These are phyloP conservation scores for Scheffersomyces titani DNA, from an alignment of 1,139 yeast genomes.

Conservation along the genomic window DNA sequence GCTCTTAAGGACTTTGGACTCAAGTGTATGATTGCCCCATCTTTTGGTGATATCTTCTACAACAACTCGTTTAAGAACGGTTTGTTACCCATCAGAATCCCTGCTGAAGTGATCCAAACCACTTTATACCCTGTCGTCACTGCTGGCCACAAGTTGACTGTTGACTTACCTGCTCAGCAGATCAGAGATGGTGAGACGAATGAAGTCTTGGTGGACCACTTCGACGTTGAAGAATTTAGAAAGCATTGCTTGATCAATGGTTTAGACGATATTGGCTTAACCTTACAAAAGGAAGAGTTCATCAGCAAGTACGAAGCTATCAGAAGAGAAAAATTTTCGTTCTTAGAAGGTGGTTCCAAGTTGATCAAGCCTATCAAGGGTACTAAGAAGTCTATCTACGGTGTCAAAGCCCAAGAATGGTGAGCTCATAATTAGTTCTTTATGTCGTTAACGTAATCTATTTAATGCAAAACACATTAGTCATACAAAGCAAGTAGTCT, in stretches of 20 bases:
- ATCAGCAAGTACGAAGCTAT: constrained; percentile 71
- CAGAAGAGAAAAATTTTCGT: constrained; percentile 80
- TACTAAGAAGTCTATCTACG: constrained; percentile 67
- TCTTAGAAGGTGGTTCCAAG: constrained; percentile 84
- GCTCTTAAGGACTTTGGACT: constrained; percentile 97
- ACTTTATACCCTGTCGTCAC: constrained; percentile 80
- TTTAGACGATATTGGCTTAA: constrained; percentile 93
- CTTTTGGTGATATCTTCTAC: constrained; percentile 97
- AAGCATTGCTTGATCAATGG: constrained; percentile 94
- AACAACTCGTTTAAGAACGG: constrained; percentile 97
- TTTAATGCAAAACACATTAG: neutral
- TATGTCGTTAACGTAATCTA: neutral
- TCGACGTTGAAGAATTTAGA: constrained; percentile 88
- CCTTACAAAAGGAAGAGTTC: constrained; percentile 82
- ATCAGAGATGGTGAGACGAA: constrained; percentile 67
- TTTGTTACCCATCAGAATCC: constrained; percentile 83
- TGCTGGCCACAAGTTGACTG: constrained; percentile 67
- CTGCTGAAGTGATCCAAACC: constrained; percentile 67
- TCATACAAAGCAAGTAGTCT: neutral
- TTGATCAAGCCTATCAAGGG: constrained; percentile 68
- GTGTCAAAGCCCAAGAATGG: constrained; percentile 81
- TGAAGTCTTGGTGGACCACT: constrained; percentile 74
- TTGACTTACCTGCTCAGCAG: constrained; percentile 85
- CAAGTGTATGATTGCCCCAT: constrained; percentile 92
- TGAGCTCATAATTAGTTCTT: constrained; percentile 21